These are phyloP conservation scores for Amborella trichopoda DNA, from an alignment of 164 flowering plant genomes.

Conservation along the genomic window DNA sequence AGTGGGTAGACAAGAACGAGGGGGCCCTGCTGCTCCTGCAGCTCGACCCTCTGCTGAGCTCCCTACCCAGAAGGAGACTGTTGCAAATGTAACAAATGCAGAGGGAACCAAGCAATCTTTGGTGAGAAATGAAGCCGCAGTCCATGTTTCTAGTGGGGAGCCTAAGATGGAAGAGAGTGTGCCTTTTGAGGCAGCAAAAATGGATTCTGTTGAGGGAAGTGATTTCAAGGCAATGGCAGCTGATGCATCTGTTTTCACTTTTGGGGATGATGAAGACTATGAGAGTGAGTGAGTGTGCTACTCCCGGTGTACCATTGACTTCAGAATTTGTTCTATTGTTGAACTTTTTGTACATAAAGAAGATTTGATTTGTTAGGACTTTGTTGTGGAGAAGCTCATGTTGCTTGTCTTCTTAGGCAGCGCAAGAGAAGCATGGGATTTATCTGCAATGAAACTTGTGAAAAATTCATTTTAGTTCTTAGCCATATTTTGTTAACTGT, in stretches of 20 bases:
- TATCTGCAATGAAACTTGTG: no score
- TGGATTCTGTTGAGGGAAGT: slow-evolving; percentile 12
- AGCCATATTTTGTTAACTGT: no score
- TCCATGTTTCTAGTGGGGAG: slow-evolving; percentile 12
- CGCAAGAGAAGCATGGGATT: no score
- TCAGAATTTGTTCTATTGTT: no score
- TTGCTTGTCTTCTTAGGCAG: no score
- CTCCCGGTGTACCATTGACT: no score
- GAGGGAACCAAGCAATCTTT: slow-evolving; percentile 42
- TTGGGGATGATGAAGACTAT: slow-evolving; percentile 87
- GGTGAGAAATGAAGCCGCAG: slow-evolving; percentile 20
- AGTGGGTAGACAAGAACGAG: slow-evolving; percentile 15
- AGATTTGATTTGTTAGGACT: no score
- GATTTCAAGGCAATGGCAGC: slow-evolving; percentile 94
- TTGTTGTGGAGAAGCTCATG: no score
- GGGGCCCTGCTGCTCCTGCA: slow-evolving; percentile 10
- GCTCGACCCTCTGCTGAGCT: slow-evolving; percentile 6
- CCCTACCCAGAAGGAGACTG: slow-evolving; percentile 22
- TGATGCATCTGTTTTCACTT: slow-evolving; percentile 90
- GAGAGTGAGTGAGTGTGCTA: slow-evolving; percentile 84
- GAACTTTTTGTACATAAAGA: no score
- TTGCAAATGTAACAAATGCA: slow-evolving; percentile 24
- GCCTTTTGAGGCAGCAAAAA: slow-evolving; percentile 20
- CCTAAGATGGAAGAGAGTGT: slow-evolving; percentile 17
- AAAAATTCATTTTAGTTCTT: no score